Evolutionary conservation across 2,329 filamentous ascomycete species (phyloP).

Genomic region (Aspergillus costaricaensis): DNA sequence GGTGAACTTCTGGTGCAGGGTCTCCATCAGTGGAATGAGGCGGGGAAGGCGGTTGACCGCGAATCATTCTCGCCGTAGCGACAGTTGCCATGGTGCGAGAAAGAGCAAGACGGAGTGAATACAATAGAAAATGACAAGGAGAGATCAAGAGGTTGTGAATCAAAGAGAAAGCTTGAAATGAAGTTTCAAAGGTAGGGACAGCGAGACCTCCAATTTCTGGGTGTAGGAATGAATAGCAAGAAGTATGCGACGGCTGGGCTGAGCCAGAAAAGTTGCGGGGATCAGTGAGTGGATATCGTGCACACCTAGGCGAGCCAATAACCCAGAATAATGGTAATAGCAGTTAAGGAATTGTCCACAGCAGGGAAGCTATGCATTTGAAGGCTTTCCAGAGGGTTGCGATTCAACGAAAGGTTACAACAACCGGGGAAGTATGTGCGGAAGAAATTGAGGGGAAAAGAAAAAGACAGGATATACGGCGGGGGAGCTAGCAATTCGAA

Average conservation of each 20-base stretch:
- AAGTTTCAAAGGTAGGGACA: neutral
- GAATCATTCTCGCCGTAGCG: constrained; percentile 19
- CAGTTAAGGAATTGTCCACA: neutral
- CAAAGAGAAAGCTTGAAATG: neutral
- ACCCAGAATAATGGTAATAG: neutral
- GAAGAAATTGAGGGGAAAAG: neutral
- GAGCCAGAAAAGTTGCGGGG: neutral
- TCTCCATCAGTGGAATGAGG: constrained; percentile 32
- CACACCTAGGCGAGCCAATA: neutral
- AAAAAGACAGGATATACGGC: neutral
- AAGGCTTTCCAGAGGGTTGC: neutral
- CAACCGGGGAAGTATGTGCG: neutral
- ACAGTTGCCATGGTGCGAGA: constrained; percentile 11
- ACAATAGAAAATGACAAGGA: neutral
- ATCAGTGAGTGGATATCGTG: neutral
- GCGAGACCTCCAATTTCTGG: neutral
- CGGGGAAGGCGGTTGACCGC: constrained; percentile 31
- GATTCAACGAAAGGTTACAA: neutral
- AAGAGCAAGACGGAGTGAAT: neutral
- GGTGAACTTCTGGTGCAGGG: constrained; percentile 17
- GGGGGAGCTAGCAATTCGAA: neutral
- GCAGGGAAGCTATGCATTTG: neutral
- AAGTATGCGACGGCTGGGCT: neutral
- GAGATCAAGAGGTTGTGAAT: neutral
- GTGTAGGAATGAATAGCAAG: neutral